These are phyloP conservation scores for Corymbia calophylla DNA, from an alignment of 441 rosid species.

Conservation along the genomic window DNA sequence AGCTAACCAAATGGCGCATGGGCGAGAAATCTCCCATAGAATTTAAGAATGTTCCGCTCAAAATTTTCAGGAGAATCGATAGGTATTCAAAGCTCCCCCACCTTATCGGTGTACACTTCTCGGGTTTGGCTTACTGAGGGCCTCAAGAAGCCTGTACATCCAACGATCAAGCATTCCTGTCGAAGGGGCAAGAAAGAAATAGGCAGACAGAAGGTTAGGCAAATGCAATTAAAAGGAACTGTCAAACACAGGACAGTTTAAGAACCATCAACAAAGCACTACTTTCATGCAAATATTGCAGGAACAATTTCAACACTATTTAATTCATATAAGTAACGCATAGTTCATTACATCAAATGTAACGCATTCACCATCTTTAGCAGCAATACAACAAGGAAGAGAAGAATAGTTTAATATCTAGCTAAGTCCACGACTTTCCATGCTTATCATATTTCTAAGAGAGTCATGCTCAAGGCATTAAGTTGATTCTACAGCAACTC, in stretches of 20 bases:
- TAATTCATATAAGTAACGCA: not conserved
- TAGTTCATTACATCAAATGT: not conserved
- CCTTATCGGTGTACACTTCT: slow-evolving; percentile 30
- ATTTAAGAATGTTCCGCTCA: not conserved
- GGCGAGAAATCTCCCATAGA: not conserved
- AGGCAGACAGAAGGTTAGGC: not conserved
- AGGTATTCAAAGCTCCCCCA: not conserved
- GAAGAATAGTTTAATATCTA: not conserved
- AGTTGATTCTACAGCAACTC: not conserved
- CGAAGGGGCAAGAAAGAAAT: not conserved
- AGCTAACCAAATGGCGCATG: not conserved
- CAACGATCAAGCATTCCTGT: slow-evolving; percentile 97
- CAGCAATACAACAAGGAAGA: not conserved
- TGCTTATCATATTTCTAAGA: not conserved
- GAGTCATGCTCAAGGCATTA: not conserved
- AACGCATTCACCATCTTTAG: not conserved
- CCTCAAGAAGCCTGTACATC: slow-evolving; percentile 82
- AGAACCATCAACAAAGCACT: not conserved
- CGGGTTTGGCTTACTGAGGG: slow-evolving; percentile 33
- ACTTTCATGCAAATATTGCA: not conserved
- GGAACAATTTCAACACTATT: not conserved
- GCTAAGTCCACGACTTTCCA: not conserved
- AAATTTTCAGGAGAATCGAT: not conserved
- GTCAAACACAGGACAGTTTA: not conserved
- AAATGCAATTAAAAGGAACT: not conserved